These are phyloP conservation scores for Linnemannia schmuckeri DNA, from an alignment of 192 early-diverging fungal genomes.

Conservation along the genomic window DNA sequence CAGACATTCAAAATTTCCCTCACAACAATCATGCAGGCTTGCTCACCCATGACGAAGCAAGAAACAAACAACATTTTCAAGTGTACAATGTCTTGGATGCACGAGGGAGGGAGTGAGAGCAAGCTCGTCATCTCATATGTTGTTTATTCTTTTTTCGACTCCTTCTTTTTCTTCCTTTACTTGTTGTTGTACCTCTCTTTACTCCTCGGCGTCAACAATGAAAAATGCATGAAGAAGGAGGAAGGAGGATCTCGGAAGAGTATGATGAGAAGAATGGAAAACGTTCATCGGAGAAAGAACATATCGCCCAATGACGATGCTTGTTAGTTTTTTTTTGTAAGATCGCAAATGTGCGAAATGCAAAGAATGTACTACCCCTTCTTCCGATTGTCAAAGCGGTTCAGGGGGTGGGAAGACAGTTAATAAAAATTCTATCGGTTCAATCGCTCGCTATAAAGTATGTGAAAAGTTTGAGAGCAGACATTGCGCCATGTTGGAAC, in stretches of 20 bases:
- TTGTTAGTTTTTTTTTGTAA: background rate
- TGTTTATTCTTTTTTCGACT: background rate
- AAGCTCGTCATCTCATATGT: background rate
- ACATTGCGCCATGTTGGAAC: background rate
- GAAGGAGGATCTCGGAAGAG: background rate
- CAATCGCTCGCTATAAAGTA: too few species aligned
- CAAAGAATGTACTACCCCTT: too few species aligned
- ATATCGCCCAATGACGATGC: background rate
- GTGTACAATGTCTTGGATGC: background rate
- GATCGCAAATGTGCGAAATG: background rate
- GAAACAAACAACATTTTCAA: background rate
- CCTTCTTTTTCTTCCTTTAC: background rate
- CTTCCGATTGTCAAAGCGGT: too few species aligned
- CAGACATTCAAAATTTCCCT: background rate
- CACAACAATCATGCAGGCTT: background rate
- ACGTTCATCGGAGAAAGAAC: slow-evolving; percentile 1
- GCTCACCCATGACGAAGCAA: background rate
- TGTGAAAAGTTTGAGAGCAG: background rate
- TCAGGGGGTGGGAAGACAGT: too few species aligned
- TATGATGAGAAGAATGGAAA: background rate
- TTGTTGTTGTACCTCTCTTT: too few species aligned
- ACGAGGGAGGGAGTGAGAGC: background rate
- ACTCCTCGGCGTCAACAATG: background rate
- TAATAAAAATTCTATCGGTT: too few species aligned
- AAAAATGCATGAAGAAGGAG: background rate